Percentiles rank a stretch among this genome's conserved stretches.
Evolutionary conservation across 2,329 filamentous ascomycete species (phyloP).

Genomic region (Beauveria brongniartii): DNA sequence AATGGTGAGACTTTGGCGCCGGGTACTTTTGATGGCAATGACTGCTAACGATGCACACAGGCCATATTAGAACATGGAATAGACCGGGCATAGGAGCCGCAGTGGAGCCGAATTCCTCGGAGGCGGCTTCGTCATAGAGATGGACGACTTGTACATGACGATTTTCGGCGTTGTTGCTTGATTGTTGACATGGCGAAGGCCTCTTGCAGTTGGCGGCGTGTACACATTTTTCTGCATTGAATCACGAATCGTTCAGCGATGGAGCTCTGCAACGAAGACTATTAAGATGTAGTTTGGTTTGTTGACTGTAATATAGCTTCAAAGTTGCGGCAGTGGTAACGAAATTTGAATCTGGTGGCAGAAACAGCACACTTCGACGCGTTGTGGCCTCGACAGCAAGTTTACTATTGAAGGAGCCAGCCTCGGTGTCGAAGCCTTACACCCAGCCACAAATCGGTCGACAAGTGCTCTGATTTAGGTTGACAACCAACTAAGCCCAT

Average conservation of each 20-base stretch:
- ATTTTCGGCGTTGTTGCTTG: not conserved
- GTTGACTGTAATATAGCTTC: no score
- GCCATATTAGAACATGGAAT: conserved; percentile 40
- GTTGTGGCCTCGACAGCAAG: no score
- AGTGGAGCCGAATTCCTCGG: not conserved
- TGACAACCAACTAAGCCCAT: no score
- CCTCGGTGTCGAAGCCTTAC: no score
- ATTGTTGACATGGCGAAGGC: not conserved
- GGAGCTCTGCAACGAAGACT: not conserved
- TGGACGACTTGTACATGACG: not conserved
- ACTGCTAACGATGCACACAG: conserved; percentile 30
- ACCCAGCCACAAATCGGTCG: no score
- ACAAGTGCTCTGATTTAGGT: no score
- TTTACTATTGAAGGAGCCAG: no score
- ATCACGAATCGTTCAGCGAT: not conserved
- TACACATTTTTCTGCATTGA: not conserved
- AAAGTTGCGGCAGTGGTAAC: no score
- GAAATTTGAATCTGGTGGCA: no score
- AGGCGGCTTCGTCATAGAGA: not conserved
- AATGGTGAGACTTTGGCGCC: conserved; percentile 54
- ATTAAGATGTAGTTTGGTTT: not conserved
- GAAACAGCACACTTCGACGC: no score
- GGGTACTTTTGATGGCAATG: not conserved
- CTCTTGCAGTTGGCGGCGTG: not conserved
- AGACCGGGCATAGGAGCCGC: conserved; percentile 12